Percentiles rank a stretch among this genome's conserved stretches.
phyloP scores from a whole-genome alignment of 306 rosid species.

The Adenanthera pavonina region DNA sequence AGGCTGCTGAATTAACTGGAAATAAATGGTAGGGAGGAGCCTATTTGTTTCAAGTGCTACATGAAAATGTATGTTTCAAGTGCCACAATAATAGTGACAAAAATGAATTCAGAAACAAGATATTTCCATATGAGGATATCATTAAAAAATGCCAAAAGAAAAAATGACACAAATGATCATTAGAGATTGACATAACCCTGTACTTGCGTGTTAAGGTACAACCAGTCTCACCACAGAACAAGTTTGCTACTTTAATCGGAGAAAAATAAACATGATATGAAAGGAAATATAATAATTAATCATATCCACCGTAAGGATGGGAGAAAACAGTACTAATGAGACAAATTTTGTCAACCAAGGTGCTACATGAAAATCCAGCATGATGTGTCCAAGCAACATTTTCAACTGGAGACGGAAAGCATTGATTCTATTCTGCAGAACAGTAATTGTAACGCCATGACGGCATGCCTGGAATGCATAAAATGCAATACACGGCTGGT shows the following conservation, averaged over 20 bases:
- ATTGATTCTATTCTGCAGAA: neutral
- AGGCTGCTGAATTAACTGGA: neutral
- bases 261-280: neutral
- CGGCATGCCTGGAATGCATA: neutral
- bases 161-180: slow-evolving; percentile 10
- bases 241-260: neutral
- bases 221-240: neutral
- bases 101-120: neutral
- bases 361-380: neutral
- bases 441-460: neutral
- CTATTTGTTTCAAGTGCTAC: no score
- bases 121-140: neutral
- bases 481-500: neutral
- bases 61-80: no score
- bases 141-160: neutral
- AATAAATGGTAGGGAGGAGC: neutral
- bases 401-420: neutral
- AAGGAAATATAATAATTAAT: no score
- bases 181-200: neutral
- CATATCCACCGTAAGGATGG: neutral
- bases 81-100: neutral
- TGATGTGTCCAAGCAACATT: neutral
- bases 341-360: no score
- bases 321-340: neutral
- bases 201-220: neutral